Conservation (phyloP, 345 rosid genomes). For the Noccaea caerulescens region DNA sequence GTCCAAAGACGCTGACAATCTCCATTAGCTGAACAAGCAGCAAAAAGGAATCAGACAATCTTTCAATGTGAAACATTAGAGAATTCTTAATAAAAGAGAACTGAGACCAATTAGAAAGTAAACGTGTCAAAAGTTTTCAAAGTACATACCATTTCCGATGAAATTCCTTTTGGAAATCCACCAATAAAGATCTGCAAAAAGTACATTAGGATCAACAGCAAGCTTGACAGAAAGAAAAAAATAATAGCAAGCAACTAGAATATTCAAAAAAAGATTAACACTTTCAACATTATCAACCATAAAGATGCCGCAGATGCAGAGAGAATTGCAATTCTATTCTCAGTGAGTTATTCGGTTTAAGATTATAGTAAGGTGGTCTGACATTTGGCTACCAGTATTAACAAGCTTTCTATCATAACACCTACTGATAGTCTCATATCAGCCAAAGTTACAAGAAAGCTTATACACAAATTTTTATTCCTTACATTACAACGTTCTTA, state of each 20-base stretch:
- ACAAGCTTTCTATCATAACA: constrained; percentile 17
- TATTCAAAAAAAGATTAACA: constrained; percentile 9
- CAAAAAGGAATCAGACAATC: constrained; percentile 35
- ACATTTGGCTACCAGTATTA: constrained; percentile 27
- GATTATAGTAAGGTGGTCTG: constrained; percentile 7
- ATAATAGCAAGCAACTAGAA: constrained; percentile 15
- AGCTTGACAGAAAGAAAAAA: constrained; percentile 19
- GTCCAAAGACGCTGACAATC: constrained; percentile 87
- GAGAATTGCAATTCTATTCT: constrained; percentile 3
- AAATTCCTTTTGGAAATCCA: constrained; percentile 70
- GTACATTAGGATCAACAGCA: constrained; percentile 32
- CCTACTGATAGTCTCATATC: neutral
- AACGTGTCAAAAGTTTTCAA: constrained; percentile 13
- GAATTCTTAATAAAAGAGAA: neutral
- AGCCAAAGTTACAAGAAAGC: constrained; percentile 30
- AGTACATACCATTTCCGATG: constrained; percentile 83
- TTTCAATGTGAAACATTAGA: constrained; percentile 1
- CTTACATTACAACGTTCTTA: neutral
- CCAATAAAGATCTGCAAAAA: constrained; percentile 86
- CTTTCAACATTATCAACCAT: constrained; percentile 22
- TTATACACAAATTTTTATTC: neutral
- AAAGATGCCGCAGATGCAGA: constrained; percentile 18
- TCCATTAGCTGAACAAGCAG: constrained; percentile 68
- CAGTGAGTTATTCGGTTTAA: neutral
- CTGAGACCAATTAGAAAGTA: neutral